phyloP scores from a whole-genome alignment of 352 stramenopile species.

The Phytophthora pisi region DNA sequence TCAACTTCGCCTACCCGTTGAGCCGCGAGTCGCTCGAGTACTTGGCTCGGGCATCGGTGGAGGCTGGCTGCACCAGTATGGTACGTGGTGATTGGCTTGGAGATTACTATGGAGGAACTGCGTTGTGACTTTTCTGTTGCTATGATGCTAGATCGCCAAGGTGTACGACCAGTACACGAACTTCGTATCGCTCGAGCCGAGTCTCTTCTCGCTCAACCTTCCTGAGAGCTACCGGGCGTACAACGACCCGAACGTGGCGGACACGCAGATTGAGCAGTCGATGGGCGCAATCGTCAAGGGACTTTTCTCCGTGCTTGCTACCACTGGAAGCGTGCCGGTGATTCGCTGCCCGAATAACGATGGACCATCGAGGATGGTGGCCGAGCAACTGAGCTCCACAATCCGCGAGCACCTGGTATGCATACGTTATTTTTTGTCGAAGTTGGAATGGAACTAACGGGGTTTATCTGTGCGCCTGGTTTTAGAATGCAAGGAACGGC shows the following conservation, averaged over 20 bases:
- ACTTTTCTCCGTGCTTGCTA: slow-evolving; percentile 95
- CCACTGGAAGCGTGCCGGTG: slow-evolving; percentile 92
- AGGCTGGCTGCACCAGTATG: slow-evolving; percentile 80
- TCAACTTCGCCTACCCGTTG: slow-evolving; percentile 95
- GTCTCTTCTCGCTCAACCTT: slow-evolving; percentile 95
- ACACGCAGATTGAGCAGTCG: slow-evolving; percentile 81
- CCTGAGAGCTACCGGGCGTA: slow-evolving; percentile 93
- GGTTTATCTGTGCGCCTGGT: slow-evolving; percentile 1
- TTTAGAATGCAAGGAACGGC: slow-evolving; percentile 62
- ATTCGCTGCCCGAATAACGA: slow-evolving; percentile 95
- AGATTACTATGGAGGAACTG: background rate
- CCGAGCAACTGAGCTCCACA: slow-evolving; percentile 90
- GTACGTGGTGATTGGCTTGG: slow-evolving; percentile 26
- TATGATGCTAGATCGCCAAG: slow-evolving; percentile 84
- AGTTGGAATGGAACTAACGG: slow-evolving; percentile 3
- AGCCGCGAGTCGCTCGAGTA: slow-evolving; percentile 86
- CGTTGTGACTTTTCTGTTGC: slow-evolving; percentile 2
- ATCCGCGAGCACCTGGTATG: slow-evolving; percentile 79
- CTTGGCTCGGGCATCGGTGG: slow-evolving; percentile 82
- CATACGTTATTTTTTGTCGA: background rate
- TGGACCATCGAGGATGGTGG: slow-evolving; percentile 96
- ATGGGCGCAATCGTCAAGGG: slow-evolving; percentile 75
- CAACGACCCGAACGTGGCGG: slow-evolving; percentile 88
- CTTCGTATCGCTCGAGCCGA: slow-evolving; percentile 96
- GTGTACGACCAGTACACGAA: slow-evolving; percentile 98